Conservation (phyloP, 192 early-diverging fungal genomes). For the Spinellus fusiger region DNA sequence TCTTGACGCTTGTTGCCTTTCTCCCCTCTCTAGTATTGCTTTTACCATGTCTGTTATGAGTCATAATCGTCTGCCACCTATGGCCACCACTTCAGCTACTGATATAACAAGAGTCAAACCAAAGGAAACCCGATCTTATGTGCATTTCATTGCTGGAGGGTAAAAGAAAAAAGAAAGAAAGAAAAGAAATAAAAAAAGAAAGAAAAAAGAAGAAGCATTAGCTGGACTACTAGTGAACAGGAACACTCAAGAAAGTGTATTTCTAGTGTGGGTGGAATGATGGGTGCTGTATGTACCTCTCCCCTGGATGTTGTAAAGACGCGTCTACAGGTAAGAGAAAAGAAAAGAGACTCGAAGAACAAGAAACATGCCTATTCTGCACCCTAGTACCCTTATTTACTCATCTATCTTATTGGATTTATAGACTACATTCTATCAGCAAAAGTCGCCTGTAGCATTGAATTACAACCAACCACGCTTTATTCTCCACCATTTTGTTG, state of each 20-base stretch:
- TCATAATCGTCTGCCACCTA: not conserved
- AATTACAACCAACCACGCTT: conserved; percentile 19
- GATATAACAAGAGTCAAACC: not conserved
- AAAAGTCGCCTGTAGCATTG: not conserved
- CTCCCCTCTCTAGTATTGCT: not conserved
- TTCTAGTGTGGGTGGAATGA: conserved; percentile 62
- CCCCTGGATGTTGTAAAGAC: conserved; percentile 95
- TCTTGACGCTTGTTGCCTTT: not conserved
- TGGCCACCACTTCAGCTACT: not conserved
- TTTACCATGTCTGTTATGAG: not conserved
- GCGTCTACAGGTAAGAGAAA: conserved; percentile 73
- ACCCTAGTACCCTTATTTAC: not conserved
- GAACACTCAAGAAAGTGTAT: not conserved
- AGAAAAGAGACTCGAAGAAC: no score
- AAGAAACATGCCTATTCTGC: not conserved
- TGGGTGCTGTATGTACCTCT: conserved; percentile 82
- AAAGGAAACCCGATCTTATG: conserved; percentile 20
- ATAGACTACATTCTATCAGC: conserved; percentile 37
- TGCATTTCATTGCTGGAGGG: conserved; percentile 67
- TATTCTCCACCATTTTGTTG: conserved; percentile 42
- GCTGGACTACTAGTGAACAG: not conserved
- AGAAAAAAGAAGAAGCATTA: not conserved
- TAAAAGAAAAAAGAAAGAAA: conserved; percentile 19
- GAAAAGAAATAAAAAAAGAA: not conserved
- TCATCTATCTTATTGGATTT: not conserved